Evolutionary conservation across 2,329 filamentous ascomycete genomes (phyloP), one percentile per base, ranked within the genome.

Genomic region (Arthrinium phaeospermum): DNA sequence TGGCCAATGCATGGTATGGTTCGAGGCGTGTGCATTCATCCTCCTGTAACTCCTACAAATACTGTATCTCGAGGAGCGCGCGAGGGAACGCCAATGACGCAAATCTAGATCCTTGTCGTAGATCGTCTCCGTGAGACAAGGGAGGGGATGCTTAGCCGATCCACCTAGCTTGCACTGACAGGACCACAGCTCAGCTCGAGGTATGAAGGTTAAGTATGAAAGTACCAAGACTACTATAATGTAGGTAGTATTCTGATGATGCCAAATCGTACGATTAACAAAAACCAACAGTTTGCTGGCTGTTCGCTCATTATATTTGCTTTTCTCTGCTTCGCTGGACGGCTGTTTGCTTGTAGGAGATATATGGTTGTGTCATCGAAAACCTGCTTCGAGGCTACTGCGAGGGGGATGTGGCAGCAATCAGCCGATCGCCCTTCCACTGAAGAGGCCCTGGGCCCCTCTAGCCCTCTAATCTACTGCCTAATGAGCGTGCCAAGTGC

Each of bases 91-190:
- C 30, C 67, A 51, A 72, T 72, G 71, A 72, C 71, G 71, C 67
- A 72, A 72, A 64, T 67, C 34, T 51, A 67, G 46, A 72, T 67
- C 71, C 71, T 49, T 51, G 71, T 70, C 53, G 71, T 70, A 72
- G 71, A 72, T 72, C 71, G 57, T 7, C 30, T 37, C 6, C 30
- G 30, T 41, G 57, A 24, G 61, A 68, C 61, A 70, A 70, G 37
- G n/a, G 27, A 70, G 64, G 24, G 16, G 27, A 24, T 37, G 14
- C 19, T 49, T 24, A 30, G 44, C 27, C 45, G 67, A 64, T 69
- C n/a, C 27, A 45, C 44, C 30, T n/a, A 57, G n/a, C 47, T 46
- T 14, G 2, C 27, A 30, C 27, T 30, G 27, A 30, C 27, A 30
- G 27, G 27, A 30, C 37, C 37, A 41, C 6, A 41, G 37, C 37